These are phyloP conservation scores for Alternaria triticina DNA, from an alignment of 2,329 filamentous ascomycete genomes.

Conservation along the genomic window DNA sequence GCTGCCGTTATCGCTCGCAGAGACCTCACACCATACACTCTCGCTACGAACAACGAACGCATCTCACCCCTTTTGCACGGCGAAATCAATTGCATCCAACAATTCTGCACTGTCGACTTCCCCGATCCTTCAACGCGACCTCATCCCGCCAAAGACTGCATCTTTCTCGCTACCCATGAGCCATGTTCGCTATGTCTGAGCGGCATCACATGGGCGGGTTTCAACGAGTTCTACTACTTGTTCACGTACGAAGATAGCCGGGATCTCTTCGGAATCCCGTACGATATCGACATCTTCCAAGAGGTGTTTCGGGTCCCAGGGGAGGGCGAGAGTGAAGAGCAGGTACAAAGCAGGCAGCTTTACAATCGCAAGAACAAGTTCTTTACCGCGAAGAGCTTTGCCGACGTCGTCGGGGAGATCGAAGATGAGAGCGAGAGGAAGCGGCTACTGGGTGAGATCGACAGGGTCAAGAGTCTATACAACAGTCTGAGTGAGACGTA, in stretches of 20 bases:
- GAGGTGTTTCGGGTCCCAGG: constrained; percentile 61
- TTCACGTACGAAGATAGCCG: constrained; percentile 66
- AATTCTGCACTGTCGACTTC: constrained; percentile 56
- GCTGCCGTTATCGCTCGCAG: constrained; percentile 59
- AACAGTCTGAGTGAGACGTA: constrained; percentile 21
- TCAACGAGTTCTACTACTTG: constrained; percentile 63
- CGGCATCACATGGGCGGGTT: constrained; percentile 65
- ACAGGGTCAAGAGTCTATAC: constrained; percentile 55
- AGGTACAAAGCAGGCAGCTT: constrained; percentile 51
- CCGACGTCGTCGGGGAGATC: constrained; percentile 30
- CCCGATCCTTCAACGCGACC: constrained; percentile 44
- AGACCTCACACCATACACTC: constrained; percentile 53
- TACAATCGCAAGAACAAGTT: constrained; percentile 66
- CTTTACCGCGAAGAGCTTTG: constrained; percentile 46
- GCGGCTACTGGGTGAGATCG: constrained; percentile 48
- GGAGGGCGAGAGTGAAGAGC: constrained; percentile 23
- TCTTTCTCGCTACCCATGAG: constrained; percentile 67
- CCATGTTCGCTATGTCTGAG: constrained; percentile 65
- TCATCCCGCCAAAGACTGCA: constrained; percentile 56
- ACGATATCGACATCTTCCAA: constrained; percentile 65
- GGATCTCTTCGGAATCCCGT: constrained; percentile 62
- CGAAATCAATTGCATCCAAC: constrained; percentile 67
- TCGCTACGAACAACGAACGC: constrained; percentile 64
- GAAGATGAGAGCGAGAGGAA: constrained; percentile 4
- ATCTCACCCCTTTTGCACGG: constrained; percentile 63